Percentiles rank a stretch among this genome's conserved stretches.
Conservation (phyloP, 441 rosid species). For the Capsella rubella region DNA sequence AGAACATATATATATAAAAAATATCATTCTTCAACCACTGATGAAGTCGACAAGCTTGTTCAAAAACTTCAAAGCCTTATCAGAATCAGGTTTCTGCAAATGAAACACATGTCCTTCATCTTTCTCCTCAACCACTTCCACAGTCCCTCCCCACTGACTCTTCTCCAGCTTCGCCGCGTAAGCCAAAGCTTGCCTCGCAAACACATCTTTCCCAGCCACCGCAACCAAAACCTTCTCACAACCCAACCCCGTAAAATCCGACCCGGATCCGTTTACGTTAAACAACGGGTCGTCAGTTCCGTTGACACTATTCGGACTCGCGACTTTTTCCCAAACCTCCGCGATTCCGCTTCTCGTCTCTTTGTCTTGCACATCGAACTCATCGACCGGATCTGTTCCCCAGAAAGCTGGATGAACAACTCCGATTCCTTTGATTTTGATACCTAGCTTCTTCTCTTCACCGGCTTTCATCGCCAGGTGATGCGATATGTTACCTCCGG, state of each 20-base stretch:
- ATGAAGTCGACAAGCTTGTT: slow-evolving; percentile 45
- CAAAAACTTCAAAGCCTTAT: slow-evolving; percentile 46
- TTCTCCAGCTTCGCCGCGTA: slow-evolving; percentile 47
- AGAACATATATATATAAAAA: background rate
- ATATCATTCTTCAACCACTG: background rate
- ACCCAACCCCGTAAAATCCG: slow-evolving; percentile 43
- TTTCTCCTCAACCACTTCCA: slow-evolving; percentile 48
- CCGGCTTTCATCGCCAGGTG: slow-evolving; percentile 51
- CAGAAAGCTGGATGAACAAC: slow-evolving; percentile 60
- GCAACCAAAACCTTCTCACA: slow-evolving; percentile 50
- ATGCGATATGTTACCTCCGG: slow-evolving; percentile 64
- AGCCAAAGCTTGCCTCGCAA: slow-evolving; percentile 49
- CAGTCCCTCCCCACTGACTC: slow-evolving; percentile 53
- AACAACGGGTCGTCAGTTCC: slow-evolving; percentile 61
- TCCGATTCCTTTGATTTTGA: slow-evolving; percentile 41
- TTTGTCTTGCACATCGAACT: slow-evolving; percentile 45
- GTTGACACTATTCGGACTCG: slow-evolving; percentile 36
- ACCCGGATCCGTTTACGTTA: slow-evolving; percentile 48
- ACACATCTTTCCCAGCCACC: slow-evolving; percentile 54
- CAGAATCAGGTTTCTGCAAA: slow-evolving; percentile 34
- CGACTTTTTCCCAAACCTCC: slow-evolving; percentile 45
- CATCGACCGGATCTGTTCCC: slow-evolving; percentile 58
- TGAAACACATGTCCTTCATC: slow-evolving; percentile 59
- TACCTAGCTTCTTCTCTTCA: slow-evolving; percentile 30
- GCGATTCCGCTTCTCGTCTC: slow-evolving; percentile 26